Base-by-base conservation (phyloP, 2,329 filamentous ascomycete species). In the Nigrospora oryzae region DNA sequence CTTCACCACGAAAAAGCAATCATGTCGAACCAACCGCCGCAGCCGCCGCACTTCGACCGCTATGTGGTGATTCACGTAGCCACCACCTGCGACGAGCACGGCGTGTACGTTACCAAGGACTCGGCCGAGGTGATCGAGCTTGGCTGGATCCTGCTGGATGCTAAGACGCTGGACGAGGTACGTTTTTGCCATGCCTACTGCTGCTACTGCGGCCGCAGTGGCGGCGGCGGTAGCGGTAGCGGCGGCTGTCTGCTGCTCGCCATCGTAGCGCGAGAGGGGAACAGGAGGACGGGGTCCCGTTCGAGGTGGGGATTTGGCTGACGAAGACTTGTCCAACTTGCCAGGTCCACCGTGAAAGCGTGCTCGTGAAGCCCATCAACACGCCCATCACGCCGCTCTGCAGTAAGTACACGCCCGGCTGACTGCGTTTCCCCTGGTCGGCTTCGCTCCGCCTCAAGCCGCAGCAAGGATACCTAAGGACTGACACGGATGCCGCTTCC, bases 101-200 rank as follows among this genome's bases (percentile, higher is more conserved):
- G 93, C 51, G 93, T 98, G 54, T 98, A 98, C 68, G 93, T 98
- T 48, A 98, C 93, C 49, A 97, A 97, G 71, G 93, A 98, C 70
- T 97, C 93, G 48, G 93, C 93, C 51, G 93, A 98, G 73, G 93
- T 98, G 55, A 98, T 98, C 67, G 93, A 98, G 78, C 79, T 98
- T 63, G 93, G 91, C 52, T 98, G 93, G 93, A 95, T 97, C 62
- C 72, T 98, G 60, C 77, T 96, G 51, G 90, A 96, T 64, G 85
- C 89, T 54, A 93, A 91, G 72, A 85, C 80, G 52, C 86, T 89
- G 58, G 90, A 96, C 58, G 90, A 96, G 85, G 90, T 95, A 74
- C 69, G 81, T 28, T 28, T 28, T 10, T 28, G 23, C 8, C 23
- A 5, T 28, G 23, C 23, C 23, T 10, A 10, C 4, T 28, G 23